Percentiles rank a stretch among this genome's conserved stretches.
phyloP scores from a whole-genome alignment of 2,329 filamentous ascomycete genomes.

The Fusarium drepaniforme region DNA sequence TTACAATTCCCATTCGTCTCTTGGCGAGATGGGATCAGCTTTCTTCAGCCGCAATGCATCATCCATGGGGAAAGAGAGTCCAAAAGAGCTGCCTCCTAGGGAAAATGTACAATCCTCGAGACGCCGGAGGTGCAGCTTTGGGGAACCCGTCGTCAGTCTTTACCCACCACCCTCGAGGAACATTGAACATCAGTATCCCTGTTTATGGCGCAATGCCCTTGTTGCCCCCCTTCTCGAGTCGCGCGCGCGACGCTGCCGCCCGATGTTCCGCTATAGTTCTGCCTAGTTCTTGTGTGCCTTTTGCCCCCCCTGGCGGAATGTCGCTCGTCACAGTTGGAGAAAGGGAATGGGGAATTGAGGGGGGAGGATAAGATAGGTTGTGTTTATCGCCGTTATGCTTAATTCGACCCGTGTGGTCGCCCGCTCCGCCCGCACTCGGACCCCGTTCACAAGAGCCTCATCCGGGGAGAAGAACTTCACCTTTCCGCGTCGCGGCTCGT shows the following conservation, averaged over 20 bases:
- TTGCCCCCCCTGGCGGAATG: not conserved
- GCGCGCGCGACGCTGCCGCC: not conserved
- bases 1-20: not conserved
- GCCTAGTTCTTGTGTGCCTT: not conserved
- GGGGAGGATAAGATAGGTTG: not conserved
- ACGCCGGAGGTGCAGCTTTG: slow-evolving; percentile 6
- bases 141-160: slow-evolving; percentile 6
- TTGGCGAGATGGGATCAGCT: not conserved
- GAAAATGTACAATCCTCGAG: not conserved
- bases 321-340: not conserved
- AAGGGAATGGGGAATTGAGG: not conserved
- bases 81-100: not conserved
- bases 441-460: not conserved
- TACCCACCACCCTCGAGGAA: slow-evolving; percentile 24
- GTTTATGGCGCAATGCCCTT: slow-evolving; percentile 28
- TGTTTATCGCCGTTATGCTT: slow-evolving; percentile 33
- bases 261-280: slow-evolving; percentile 6
- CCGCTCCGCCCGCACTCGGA: not conserved
- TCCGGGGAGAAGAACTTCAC: not conserved
- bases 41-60: slow-evolving; percentile 9
- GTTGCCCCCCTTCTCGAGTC: not conserved
- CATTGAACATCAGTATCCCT: slow-evolving; percentile 14
- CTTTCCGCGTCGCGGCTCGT: not conserved
- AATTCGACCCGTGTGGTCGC: slow-evolving; percentile 7
- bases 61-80: not conserved